These are phyloP conservation scores for Jamesozyma rosinii DNA, from an alignment of 805 yeast species.

Conservation along the genomic window DNA sequence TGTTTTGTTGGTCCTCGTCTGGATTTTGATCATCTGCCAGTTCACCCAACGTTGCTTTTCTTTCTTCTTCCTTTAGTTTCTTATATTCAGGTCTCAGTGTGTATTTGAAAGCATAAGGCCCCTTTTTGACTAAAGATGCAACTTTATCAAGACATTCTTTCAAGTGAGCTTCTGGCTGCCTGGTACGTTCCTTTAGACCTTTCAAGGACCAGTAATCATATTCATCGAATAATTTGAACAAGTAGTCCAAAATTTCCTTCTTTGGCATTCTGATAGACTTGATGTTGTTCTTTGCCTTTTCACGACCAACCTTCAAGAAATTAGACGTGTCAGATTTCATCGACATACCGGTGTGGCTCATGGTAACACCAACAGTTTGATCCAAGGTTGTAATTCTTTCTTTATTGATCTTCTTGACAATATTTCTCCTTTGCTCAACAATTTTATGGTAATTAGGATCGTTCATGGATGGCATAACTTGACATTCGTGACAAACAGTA, in stretches of 20 bases:
- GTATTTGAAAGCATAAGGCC: conserved; percentile 91
- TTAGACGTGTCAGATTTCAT: conserved; percentile 63
- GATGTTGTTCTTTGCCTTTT: conserved; percentile 36
- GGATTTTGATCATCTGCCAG: conserved; percentile 27
- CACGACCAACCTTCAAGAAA: conserved; percentile 48
- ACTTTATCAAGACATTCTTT: conserved; percentile 86
- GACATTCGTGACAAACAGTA: conserved; percentile 86
- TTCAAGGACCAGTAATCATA: conserved; percentile 95
- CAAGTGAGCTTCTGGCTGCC: conserved; percentile 89
- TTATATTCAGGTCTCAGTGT: conserved; percentile 84
- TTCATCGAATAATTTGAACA: conserved; percentile 86
- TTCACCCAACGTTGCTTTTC: conserved; percentile 56
- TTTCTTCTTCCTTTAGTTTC: conserved; percentile 64
- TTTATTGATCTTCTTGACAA: conserved; percentile 41
- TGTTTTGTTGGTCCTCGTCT: not conserved
- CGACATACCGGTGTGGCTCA: conserved; percentile 79
- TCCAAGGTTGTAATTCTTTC: conserved; percentile 59
- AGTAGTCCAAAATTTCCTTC: conserved; percentile 77
- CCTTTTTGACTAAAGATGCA: conserved; percentile 83
- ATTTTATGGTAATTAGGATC: conserved; percentile 65
- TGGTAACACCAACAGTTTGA: conserved; percentile 79
- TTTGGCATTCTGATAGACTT: conserved; percentile 91
- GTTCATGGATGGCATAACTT: conserved; percentile 65
- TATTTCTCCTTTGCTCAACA: conserved; percentile 46
- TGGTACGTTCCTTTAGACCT: conserved; percentile 85